Evolutionary conservation across 345 rosid species (phyloP).

Genomic region (Fremontodendron californicum): DNA sequence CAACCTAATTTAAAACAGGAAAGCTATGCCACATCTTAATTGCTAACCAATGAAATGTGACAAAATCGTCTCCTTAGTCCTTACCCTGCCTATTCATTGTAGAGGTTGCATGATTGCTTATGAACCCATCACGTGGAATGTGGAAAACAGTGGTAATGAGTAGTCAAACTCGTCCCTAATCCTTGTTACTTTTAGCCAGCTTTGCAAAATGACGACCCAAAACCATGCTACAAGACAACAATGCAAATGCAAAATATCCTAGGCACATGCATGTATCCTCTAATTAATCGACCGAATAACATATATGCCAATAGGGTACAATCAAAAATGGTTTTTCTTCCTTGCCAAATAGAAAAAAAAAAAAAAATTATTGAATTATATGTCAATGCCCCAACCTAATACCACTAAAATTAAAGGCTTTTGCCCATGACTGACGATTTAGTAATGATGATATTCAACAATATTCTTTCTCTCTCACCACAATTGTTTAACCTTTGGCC

Average conservation of each 20-base stretch:
- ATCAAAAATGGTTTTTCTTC: not conserved
- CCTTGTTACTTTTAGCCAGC: not conserved
- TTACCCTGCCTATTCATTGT: not conserved
- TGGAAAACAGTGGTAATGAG: not conserved
- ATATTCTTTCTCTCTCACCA: not conserved
- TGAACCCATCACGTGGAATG: constrained; percentile 2
- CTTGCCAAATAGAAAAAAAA: not conserved
- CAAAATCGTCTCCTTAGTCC: not conserved
- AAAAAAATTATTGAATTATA: not conserved
- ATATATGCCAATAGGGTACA: not conserved
- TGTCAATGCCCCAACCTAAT: not conserved
- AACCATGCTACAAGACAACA: constrained; percentile 7
- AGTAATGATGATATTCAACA: not conserved
- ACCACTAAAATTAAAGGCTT: not conserved
- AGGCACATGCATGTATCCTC: not conserved
- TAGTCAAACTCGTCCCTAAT: not conserved
- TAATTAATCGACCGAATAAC: not conserved
- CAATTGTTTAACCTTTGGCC: not conserved
- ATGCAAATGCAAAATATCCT: not conserved
- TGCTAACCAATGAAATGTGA: not conserved
- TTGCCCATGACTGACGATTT: not conserved
- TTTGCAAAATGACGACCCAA: not conserved
- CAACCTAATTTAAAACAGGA: not conserved
- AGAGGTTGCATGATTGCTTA: not conserved
- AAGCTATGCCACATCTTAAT: not conserved